These are phyloP conservation scores for Pythium vanterpoolii DNA, from an alignment of 352 stramenopile genomes.

Conservation along the genomic window DNA sequence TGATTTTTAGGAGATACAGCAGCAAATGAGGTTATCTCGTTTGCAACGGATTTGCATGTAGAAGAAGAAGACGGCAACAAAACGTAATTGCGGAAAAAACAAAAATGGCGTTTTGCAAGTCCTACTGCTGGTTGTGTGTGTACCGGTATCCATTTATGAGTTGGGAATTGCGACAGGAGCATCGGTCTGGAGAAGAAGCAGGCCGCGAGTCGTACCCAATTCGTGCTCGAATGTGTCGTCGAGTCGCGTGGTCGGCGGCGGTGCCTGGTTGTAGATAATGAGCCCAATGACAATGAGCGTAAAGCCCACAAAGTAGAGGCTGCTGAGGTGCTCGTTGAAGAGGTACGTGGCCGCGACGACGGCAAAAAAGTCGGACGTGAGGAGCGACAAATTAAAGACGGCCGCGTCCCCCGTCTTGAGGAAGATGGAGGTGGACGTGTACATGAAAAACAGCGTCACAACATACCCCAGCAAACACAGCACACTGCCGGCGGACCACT, in stretches of 20 bases:
- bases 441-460: conserved; percentile 88
- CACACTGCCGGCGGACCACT: conserved; percentile 53
- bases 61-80: conserved; percentile 21
- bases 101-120: conserved; percentile 23
- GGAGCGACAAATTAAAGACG: conserved; percentile 95
- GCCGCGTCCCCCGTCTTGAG: conserved; percentile 89
- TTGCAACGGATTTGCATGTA: conserved; percentile 22
- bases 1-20: conserved; percentile 32
- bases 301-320: conserved; percentile 89
- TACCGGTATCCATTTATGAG: conserved; percentile 9
- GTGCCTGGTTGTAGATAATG: conserved; percentile 67
- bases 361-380: conserved; percentile 95
- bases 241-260: conserved; percentile 35
- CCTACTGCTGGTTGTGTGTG: not conserved
- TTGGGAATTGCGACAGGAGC: conserved; percentile 6
- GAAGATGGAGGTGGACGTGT: conserved; percentile 84
- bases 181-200: conserved; percentile 9
- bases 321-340: conserved; percentile 73
- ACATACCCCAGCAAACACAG: conserved; percentile 77
- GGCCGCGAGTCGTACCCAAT: conserved; percentile 23
- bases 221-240: conserved; percentile 31
- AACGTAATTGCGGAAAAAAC: conserved; percentile 16
- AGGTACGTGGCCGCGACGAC: conserved; percentile 89
- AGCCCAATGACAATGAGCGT: conserved; percentile 71
- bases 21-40: not conserved